Conservation (phyloP, 306 rosid species). For the Cucumis hystrix region DNA sequence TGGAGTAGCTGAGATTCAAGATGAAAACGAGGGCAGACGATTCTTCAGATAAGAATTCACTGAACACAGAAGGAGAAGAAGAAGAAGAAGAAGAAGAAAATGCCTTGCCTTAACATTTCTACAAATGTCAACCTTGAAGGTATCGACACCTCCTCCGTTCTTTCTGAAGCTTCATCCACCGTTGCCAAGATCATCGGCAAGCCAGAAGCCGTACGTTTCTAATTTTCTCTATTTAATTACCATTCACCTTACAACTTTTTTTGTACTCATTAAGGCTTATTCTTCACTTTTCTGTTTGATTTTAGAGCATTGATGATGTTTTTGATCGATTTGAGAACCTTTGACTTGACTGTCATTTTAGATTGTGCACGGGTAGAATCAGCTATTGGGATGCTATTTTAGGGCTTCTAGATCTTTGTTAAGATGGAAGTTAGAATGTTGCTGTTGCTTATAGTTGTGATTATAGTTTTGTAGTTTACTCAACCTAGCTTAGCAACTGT, state of each 20-base stretch:
- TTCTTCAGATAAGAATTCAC: neutral
- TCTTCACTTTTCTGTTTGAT: neutral
- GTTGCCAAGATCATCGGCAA: conserved; percentile 61
- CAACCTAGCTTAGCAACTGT: neutral
- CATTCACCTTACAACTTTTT: neutral
- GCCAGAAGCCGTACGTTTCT: conserved; percentile 52
- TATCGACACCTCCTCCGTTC: conserved; percentile 76
- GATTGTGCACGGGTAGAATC: neutral
- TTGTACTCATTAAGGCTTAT: neutral
- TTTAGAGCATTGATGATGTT: neutral
- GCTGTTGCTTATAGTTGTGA: neutral
- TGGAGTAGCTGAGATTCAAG: neutral
- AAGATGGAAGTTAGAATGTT: neutral
- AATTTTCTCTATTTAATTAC: neutral
- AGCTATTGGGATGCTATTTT: neutral
- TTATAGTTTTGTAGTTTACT: neutral
- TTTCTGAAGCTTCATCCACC: conserved; percentile 80
- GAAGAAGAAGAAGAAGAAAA: conserved; percentile 20
- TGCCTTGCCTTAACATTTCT: conserved; percentile 88
- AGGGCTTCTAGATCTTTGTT: neutral
- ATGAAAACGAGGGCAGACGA: neutral
- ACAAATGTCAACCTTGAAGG: conserved; percentile 66
- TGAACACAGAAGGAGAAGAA: neutral
- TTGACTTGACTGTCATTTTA: neutral
- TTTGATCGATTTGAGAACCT: neutral